phyloP scores from a whole-genome alignment of 2,329 filamentous ascomycete species.

The Cryphonectria nitschkei region DNA sequence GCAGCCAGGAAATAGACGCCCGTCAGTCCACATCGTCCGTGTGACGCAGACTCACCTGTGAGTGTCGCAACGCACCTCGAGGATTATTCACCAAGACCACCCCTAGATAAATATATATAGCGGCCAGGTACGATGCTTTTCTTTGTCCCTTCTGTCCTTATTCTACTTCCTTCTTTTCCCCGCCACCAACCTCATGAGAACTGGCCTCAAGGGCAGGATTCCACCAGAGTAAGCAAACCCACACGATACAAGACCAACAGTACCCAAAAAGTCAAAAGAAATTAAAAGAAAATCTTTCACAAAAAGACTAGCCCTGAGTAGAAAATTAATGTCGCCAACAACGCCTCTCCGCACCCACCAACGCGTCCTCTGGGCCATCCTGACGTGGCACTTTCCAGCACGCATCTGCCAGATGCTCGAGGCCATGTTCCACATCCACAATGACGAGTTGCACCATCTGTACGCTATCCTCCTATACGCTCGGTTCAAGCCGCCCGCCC shows the following conservation, averaged over 20 bases:
- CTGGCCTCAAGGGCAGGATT: not conserved
- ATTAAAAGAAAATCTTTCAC: not conserved
- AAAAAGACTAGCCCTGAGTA: not conserved
- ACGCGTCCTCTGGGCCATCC: slow-evolving; percentile 19
- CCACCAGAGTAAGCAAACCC: not conserved
- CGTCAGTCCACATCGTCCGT: not conserved
- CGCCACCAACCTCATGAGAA: not conserved
- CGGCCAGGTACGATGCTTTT: not conserved
- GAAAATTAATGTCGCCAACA: not conserved
- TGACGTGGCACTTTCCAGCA: slow-evolving; percentile 22
- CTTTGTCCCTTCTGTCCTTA: not conserved
- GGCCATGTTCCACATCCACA: slow-evolving; percentile 8
- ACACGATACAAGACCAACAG: not conserved
- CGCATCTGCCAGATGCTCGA: slow-evolving; percentile 19
- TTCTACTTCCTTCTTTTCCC: not conserved
- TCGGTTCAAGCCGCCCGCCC: not conserved
- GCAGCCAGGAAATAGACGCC: not conserved
- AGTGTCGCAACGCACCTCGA: not conserved
- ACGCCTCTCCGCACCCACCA: slow-evolving; percentile 6
- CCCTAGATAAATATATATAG: not conserved
- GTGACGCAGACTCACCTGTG: not conserved
- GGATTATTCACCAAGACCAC: not conserved
- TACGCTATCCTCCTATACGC: slow-evolving; percentile 18
- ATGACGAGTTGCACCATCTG: slow-evolving; percentile 19
- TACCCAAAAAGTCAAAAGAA: not conserved